These are phyloP conservation scores for Myxozyma geophila DNA, from an alignment of 805 yeast species.

Conservation along the genomic window DNA sequence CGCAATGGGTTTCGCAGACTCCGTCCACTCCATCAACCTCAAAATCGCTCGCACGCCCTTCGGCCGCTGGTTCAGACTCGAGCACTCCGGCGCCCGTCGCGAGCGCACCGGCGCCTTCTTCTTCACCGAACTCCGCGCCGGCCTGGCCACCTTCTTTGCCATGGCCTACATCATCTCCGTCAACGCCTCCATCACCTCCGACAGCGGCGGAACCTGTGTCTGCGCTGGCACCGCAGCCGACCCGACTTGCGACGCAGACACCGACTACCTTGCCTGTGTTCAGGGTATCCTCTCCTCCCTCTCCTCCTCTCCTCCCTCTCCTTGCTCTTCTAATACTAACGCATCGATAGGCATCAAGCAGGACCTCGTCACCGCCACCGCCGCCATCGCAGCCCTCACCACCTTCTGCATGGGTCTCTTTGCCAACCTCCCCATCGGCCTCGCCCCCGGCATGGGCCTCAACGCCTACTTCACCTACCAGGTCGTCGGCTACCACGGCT, in stretches of 20 bases:
- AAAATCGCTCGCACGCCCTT: slow-evolving; percentile 31
- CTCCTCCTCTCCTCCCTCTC: not conserved
- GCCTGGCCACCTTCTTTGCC: slow-evolving; percentile 38
- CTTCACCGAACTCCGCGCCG: slow-evolving; percentile 38
- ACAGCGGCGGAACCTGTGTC: slow-evolving; percentile 38
- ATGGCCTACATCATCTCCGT: slow-evolving; percentile 39
- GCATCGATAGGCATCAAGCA: slow-evolving; percentile 22
- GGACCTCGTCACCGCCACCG: slow-evolving; percentile 38
- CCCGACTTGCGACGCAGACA: slow-evolving; percentile 33
- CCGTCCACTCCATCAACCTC: slow-evolving; percentile 29
- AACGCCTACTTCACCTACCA: slow-evolving; percentile 40
- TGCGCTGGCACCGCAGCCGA: slow-evolving; percentile 34
- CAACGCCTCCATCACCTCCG: slow-evolving; percentile 36
- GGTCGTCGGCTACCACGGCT: slow-evolving; percentile 39
- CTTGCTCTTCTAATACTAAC: not conserved
- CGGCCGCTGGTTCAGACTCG: slow-evolving; percentile 38
- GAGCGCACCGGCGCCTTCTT: slow-evolving; percentile 37
- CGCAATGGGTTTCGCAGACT: slow-evolving; percentile 19
- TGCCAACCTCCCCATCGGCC: slow-evolving; percentile 38
- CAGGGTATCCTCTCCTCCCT: slow-evolving; percentile 7
- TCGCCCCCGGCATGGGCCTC: slow-evolving; percentile 40
- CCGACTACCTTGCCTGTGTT: slow-evolving; percentile 32
- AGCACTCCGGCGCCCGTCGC: slow-evolving; percentile 35
- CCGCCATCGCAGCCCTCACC: slow-evolving; percentile 37
- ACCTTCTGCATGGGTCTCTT: slow-evolving; percentile 38